These are phyloP conservation scores for Kodamaea anthophila DNA, from an alignment of 1,139 yeast species.

Conservation along the genomic window DNA sequence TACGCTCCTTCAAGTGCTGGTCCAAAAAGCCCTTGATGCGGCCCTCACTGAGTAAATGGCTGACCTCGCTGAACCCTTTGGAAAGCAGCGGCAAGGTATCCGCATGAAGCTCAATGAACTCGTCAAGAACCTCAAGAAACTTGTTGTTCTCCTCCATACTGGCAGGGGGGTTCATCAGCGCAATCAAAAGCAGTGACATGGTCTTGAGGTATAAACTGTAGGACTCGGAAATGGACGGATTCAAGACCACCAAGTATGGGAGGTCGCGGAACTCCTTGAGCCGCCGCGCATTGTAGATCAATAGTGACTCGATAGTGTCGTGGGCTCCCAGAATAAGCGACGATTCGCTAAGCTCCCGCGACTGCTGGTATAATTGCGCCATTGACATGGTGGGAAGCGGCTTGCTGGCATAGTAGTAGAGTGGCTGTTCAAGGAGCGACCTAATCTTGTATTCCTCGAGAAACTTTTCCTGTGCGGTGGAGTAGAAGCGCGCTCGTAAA, in stretches of 20 bases:
- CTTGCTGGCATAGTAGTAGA: slow-evolving; percentile 42
- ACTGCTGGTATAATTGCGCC: slow-evolving; percentile 36
- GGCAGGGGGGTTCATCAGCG: slow-evolving; percentile 31
- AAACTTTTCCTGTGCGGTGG: slow-evolving; percentile 21
- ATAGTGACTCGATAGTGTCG: slow-evolving; percentile 38
- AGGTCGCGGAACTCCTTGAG: slow-evolving; percentile 62
- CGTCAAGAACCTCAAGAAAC: slow-evolving; percentile 46
- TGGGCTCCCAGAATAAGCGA: slow-evolving; percentile 32
- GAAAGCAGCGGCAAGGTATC: slow-evolving; percentile 80
- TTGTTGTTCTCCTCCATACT: slow-evolving; percentile 48
- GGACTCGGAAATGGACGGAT: slow-evolving; percentile 84
- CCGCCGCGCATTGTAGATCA: slow-evolving; percentile 46
- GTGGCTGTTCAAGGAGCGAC: slow-evolving; percentile 46
- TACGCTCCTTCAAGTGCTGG: slow-evolving; percentile 75
- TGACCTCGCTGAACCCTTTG: slow-evolving; percentile 75
- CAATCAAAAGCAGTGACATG: slow-evolving; percentile 53
- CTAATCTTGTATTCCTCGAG: slow-evolving; percentile 44
- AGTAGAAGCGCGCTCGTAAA: neutral
- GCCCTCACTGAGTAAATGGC: slow-evolving; percentile 43
- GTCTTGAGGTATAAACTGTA: slow-evolving; percentile 70
- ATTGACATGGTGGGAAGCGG: slow-evolving; percentile 46
- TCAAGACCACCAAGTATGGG: slow-evolving; percentile 78
- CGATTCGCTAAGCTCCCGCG: slow-evolving; percentile 31
- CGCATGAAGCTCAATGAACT: slow-evolving; percentile 67
- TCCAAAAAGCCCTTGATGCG: slow-evolving; percentile 61